phyloP scores from a whole-genome alignment of 495 filamentous ascomycete genomes.

The Penicillium alfredii region DNA sequence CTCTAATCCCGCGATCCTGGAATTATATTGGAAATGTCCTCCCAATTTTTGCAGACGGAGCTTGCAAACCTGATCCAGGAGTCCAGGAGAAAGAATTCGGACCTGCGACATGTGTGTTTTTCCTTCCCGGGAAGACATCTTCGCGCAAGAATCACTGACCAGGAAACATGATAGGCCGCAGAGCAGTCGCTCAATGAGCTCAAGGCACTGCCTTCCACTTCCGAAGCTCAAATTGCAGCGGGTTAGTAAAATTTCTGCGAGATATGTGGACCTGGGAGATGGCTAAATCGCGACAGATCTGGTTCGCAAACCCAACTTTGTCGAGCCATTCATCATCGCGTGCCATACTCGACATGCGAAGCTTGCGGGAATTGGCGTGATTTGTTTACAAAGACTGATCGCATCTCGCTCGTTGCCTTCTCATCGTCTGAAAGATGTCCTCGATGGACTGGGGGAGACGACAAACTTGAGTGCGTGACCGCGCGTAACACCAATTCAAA shows the following conservation, averaged over 20 bases:
- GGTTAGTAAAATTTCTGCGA: constrained; percentile 47
- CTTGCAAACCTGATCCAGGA: constrained; percentile 91
- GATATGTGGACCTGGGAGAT: neutral
- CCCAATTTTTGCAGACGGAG: constrained; percentile 84
- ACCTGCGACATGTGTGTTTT: constrained; percentile 69
- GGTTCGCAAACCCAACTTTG: constrained; percentile 70
- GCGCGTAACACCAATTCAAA: neutral
- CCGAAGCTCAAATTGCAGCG: constrained; percentile 75
- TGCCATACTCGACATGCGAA: constrained; percentile 85
- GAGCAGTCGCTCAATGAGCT: constrained; percentile 91
- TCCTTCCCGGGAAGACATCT: constrained; percentile 1
- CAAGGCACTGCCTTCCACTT: constrained; percentile 67
- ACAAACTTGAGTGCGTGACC: constrained; percentile 50
- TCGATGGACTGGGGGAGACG: constrained; percentile 81
- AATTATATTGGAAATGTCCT: constrained; percentile 73
- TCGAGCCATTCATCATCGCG: constrained; percentile 87
- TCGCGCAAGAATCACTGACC: constrained; percentile 15
- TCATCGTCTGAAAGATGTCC: constrained; percentile 68
- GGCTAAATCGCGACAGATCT: constrained; percentile 58
- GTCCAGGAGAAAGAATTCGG: constrained; percentile 85
- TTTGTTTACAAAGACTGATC: constrained; percentile 83
- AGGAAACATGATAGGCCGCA: constrained; percentile 58
- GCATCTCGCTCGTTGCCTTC: constrained; percentile 70
- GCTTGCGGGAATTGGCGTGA: constrained; percentile 76
- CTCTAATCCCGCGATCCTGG: constrained; percentile 22